Conservation (phyloP, 257 asterid species). For the Craterostigma plantagineum region DNA sequence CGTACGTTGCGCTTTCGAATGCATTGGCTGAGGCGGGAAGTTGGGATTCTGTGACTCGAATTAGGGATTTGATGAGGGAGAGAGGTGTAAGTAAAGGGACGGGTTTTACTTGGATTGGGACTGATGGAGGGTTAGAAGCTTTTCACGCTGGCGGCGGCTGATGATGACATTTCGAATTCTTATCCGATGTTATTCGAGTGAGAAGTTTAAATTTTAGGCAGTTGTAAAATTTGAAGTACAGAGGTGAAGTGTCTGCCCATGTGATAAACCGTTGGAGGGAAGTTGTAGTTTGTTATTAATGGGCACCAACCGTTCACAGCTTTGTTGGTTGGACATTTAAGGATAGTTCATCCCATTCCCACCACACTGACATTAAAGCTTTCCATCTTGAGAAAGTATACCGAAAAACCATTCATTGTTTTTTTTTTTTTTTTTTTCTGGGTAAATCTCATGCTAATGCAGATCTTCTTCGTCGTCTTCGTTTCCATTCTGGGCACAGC, state of each 20-base stretch:
- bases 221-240: too few species aligned
- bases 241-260: too few species aligned
- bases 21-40: constrained; percentile 77
- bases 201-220: too few species aligned
- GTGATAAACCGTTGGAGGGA: too few species aligned
- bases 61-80: constrained; percentile 75
- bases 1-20: constrained; percentile 67
- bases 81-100: constrained; percentile 71
- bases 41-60: constrained; percentile 62
- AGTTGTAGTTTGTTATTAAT: too few species aligned
- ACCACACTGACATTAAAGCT: background rate
- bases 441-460: constrained; percentile 9
- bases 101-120: constrained; percentile 79
- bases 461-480: constrained; percentile 11
- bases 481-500: constrained; percentile 8
- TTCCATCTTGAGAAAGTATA: too few species aligned
- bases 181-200: too few species aligned
- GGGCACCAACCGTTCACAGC: too few species aligned
- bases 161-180: background rate
- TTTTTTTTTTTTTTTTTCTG: too few species aligned
- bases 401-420: too few species aligned
- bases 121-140: constrained; percentile 45
- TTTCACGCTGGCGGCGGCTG: constrained; percentile 46
- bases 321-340: too few species aligned
- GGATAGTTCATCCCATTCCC: background rate